A percentile compares a stretch with the other conserved stretches of the same genome.
phyloP scores from a whole-genome alignment of 768 basidiomycete genomes.

The Suillus ampliporus region DNA sequence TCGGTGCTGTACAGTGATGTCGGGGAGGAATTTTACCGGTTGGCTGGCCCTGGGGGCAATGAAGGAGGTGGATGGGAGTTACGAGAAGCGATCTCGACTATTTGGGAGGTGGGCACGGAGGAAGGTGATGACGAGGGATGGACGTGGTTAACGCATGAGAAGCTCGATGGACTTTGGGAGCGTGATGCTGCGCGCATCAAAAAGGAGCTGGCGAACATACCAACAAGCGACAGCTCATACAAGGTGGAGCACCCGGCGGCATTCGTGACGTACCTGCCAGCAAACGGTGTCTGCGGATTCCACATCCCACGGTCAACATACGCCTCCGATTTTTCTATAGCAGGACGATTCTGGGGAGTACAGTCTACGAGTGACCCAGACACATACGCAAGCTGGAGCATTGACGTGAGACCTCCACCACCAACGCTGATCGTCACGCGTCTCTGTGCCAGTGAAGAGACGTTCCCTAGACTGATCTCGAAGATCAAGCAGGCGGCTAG shows the following conservation, averaged over 20 bases:
- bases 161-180: constrained; percentile 44
- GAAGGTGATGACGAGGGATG: constrained; percentile 16
- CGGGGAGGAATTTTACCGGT: constrained; percentile 51
- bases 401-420: constrained; percentile 39
- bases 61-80: constrained; percentile 51
- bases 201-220: constrained; percentile 29
- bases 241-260: constrained; percentile 20
- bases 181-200: constrained; percentile 47
- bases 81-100: constrained; percentile 41
- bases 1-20: constrained; percentile 62
- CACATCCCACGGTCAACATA: constrained; percentile 41
- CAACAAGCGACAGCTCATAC: constrained; percentile 15
- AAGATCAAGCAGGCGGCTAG: constrained; percentile 43
- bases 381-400: constrained; percentile 50
- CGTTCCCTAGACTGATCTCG: constrained; percentile 42
- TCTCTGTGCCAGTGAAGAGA: constrained; percentile 34
- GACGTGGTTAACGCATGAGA: constrained; percentile 42
- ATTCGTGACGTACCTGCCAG: constrained; percentile 47
- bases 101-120: constrained; percentile 40
- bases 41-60: constrained; percentile 42
- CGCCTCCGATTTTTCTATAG: constrained; percentile 19
- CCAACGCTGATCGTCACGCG: constrained; percentile 52
- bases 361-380: constrained; percentile 19
- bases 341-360: constrained; percentile 27
- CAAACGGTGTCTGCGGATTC: constrained; percentile 51